These are phyloP conservation scores for Penicillium sp. DNA, from an alignment of 2,329 filamentous ascomycete species.

Conservation along the genomic window DNA sequence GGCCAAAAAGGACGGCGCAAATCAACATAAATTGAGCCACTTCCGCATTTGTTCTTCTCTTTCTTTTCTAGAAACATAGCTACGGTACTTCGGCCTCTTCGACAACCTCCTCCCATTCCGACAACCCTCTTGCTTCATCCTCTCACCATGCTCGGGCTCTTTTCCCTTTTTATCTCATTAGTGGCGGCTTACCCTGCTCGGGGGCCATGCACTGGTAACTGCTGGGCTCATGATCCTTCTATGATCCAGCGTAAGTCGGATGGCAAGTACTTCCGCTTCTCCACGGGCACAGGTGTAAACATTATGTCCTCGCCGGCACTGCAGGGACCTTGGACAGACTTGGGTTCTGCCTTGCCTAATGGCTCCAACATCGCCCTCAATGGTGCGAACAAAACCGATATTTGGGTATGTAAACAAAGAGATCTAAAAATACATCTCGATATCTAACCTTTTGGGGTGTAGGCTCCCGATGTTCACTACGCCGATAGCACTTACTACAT, in stretches of 20 bases:
- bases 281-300: conserved; percentile 51
- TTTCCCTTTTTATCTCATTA: conserved; percentile 26
- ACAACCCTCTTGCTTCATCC: neutral
- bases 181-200: conserved; percentile 31
- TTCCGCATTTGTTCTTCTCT: neutral
- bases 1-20: neutral
- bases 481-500: conserved; percentile 61
- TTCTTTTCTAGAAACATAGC: neutral
- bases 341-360: conserved; percentile 46
- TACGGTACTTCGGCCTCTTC: neutral
- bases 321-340: conserved; percentile 52
- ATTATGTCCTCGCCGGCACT: conserved; percentile 49
- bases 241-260: conserved; percentile 50
- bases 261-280: conserved; percentile 56
- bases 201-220: conserved; percentile 33
- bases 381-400: conserved; percentile 41
- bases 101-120: conserved; percentile 4
- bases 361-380: conserved; percentile 46
- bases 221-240: conserved; percentile 50
- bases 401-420: conserved; percentile 45
- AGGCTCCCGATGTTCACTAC: conserved; percentile 65
- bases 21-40: conserved; percentile 17
- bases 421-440: neutral
- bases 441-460: neutral
- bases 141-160: conserved; percentile 22